Evolutionary conservation across 805 yeast species (phyloP), one percentile per base, ranked within the genome.

Genomic region (Nakazawaea siamensis): DNA sequence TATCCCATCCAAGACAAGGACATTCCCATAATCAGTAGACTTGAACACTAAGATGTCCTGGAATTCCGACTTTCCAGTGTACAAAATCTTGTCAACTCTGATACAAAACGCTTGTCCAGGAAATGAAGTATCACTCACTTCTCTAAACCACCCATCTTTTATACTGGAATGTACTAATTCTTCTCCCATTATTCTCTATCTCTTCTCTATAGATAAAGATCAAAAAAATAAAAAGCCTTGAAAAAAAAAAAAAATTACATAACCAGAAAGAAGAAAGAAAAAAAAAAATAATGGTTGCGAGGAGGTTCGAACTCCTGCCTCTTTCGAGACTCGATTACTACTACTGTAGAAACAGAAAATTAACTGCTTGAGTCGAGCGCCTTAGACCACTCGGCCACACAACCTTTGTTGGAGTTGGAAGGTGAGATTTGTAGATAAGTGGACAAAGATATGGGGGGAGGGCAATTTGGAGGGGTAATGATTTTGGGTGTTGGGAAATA

Each of bases 31-130:
- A 32, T 70, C 66, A 11, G 76, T 60, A 33, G 88, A 78, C 50
- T 79, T 68, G 56, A 87, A 88, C 14, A 87, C 80, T 31, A 86
- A 64, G 24, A 81, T 80, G 51, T 86, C 95, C 59, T 87, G 96
- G 59, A 72, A 87, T 49, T 65, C 68, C 11, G 92, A 80, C 43
- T 68, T 62, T 19, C 75, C 74, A 35, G 76, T 76, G 50, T 80
- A 74, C n/a, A 87, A 60, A 30, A 85, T 65, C 47, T 70, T 52
- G 30, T 73, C 69, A 20, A 86, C 80, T 44, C 70, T 67, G 18
- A 87, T 60, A 18, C 76, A 62, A 53, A 88, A 74, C 4, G 87
- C 81, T 58, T 87, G 97, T 23, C 97, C 97, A 0, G 94, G 94
- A 60, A 87, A 87, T 39, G 68, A 60, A 32, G 74, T 74, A 33